Evolutionary conservation across 2,329 filamentous ascomycete species (phyloP).

Genomic region (Myotisia sp.): DNA sequence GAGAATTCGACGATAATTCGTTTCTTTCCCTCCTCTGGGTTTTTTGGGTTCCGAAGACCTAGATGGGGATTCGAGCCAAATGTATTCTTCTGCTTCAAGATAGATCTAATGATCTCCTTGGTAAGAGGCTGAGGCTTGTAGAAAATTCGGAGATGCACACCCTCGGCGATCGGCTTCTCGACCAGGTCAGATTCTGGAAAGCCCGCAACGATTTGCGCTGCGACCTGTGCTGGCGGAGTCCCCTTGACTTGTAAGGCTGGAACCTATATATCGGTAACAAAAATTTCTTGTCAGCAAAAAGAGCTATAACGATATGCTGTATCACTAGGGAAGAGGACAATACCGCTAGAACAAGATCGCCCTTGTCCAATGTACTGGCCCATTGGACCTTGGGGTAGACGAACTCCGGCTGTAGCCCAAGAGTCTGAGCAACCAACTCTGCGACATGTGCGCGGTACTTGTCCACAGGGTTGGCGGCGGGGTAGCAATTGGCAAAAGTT

Average conservation of each 20-base stretch:
- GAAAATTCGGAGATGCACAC: conserved; percentile 51
- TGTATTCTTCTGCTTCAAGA: conserved; percentile 40
- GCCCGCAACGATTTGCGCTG: conserved; percentile 41
- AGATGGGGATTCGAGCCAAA: conserved; percentile 48
- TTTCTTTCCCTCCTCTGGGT: conserved; percentile 43
- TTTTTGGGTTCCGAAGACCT: conserved; percentile 44
- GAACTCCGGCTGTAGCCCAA: conserved; percentile 27
- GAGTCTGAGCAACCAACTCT: conserved; percentile 25
- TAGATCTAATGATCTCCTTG: conserved; percentile 43
- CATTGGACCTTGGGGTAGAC: conserved; percentile 30
- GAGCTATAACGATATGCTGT: background rate
- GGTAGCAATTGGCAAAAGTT: conserved; percentile 25
- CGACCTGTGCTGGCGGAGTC: conserved; percentile 45
- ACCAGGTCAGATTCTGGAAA: conserved; percentile 47
- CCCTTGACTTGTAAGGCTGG: conserved; percentile 37
- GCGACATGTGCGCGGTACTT: conserved; percentile 34
- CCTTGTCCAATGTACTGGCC: conserved; percentile 35
- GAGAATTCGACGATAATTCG: conserved; percentile 52
- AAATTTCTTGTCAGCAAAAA: background rate
- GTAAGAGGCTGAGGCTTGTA: conserved; percentile 46
- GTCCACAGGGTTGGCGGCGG: conserved; percentile 34
- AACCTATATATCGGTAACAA: conserved; percentile 22
- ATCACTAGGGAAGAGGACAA: conserved; percentile 9
- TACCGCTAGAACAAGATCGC: conserved; percentile 33
- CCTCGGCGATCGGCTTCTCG: conserved; percentile 40